Percentiles rank a stretch among this genome's conserved stretches.
phyloP scores from a whole-genome alignment of 1,284 basidiomycete genomes.

The Acaromyces ingoldii region DNA sequence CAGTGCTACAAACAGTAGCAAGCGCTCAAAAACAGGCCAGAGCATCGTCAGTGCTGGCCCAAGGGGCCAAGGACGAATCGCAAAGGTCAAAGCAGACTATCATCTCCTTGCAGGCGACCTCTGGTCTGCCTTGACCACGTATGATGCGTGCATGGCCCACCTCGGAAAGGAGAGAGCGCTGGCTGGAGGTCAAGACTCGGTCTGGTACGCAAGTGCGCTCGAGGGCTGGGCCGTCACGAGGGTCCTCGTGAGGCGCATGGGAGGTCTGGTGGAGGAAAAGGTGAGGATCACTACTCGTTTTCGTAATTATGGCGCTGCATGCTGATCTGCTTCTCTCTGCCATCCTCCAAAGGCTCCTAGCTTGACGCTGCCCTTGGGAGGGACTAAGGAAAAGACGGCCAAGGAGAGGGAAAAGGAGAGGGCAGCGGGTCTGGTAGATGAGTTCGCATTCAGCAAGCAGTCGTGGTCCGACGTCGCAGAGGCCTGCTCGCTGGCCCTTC shows the following conservation, averaged over 20 bases:
- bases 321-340: neutral
- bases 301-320: neutral
- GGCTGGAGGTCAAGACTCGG: slow-evolving; percentile 49
- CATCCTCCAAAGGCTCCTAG: neutral
- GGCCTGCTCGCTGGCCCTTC: slow-evolving; percentile 42
- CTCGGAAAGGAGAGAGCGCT: slow-evolving; percentile 42
- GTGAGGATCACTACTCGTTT: slow-evolving; percentile 10
- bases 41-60: slow-evolving; percentile 20
- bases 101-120: slow-evolving; percentile 42
- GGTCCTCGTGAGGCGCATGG: slow-evolving; percentile 38
- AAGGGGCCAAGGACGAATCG: slow-evolving; percentile 27
- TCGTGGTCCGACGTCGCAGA: slow-evolving; percentile 46
- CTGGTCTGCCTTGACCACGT: slow-evolving; percentile 40
- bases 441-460: slow-evolving; percentile 22
- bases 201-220: slow-evolving; percentile 48
- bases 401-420: slow-evolving; percentile 32
- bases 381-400: slow-evolving; percentile 30
- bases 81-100: slow-evolving; percentile 42
- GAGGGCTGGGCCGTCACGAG: slow-evolving; percentile 48
- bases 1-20: slow-evolving; percentile 10
- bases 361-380: slow-evolving; percentile 3
- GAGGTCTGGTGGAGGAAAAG: slow-evolving; percentile 37
- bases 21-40: neutral
- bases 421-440: slow-evolving; percentile 13
- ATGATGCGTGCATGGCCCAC: slow-evolving; percentile 26